Evolutionary conservation across 148 eudicot species (phyloP), one percentile per base, ranked within the genome.

Genomic region (Salicornia ramosissima): DNA sequence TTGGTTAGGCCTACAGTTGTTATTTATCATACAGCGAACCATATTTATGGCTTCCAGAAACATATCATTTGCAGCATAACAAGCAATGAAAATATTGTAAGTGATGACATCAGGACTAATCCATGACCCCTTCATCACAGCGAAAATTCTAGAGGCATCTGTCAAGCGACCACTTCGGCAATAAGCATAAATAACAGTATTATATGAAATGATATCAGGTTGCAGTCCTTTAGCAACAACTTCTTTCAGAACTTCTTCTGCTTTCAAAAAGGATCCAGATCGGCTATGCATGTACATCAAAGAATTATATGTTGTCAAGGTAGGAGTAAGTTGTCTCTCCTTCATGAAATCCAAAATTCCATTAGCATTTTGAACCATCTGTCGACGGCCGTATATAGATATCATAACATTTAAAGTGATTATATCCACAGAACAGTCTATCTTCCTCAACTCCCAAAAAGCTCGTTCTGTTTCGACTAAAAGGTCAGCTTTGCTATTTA

Each of bases 241-340:
- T 69, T 85, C 87, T 80, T 81, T 83, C 74, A 90, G 61, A 14
- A 84, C 70, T 53, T 90, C 86, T 80, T 86, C 95, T 25, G 96
- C 83, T 73, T 72, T 90, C 67, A 80, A 86, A 64, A 77, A 86
- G 64, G 78, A 79, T 33, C 51, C 83, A 46, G 90, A 86, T 56
- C 84, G 84, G 73, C 96, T 85, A 69, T 88, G 80, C 96, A 90
- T 93, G 70, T 85, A 79, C 89, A 93, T 90, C 86, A 93, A 75
- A 71, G 80, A 84, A 65, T 93, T 93, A 75, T 88, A 93, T 2
- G 96, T 93, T 21, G 89, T 79, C 77, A 93, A 78, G 72, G 66
- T 86, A 57, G 95, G 98, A 74, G 98, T 88, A 66, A 81, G 83
- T 15, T 92, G 92, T 36, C 76, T 79, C 67, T 87, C 83, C 64